phyloP scores from a whole-genome alignment of 371 early-diverging fungal species.

The Rhizomucor miehei region DNA sequence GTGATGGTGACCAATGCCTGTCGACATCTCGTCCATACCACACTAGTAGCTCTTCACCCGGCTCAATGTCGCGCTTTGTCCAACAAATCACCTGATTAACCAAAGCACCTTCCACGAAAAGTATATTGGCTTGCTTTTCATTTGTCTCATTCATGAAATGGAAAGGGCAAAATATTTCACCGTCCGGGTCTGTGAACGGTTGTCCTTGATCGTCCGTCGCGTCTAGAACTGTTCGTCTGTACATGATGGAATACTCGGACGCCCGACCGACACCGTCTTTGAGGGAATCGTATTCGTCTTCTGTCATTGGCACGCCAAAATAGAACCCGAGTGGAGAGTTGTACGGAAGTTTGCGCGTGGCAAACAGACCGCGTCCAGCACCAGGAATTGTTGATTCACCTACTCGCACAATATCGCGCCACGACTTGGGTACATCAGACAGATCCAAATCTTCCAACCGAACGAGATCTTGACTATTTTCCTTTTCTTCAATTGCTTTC shows the following conservation, averaged over 20 bases:
- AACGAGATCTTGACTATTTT: slow-evolving; percentile 8
- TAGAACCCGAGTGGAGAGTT: slow-evolving; percentile 77
- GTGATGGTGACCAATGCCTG: slow-evolving; percentile 26
- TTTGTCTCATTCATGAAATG: slow-evolving; percentile 88
- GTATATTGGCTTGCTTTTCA: slow-evolving; percentile 57
- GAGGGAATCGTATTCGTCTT: slow-evolving; percentile 78
- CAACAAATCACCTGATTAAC: slow-evolving; percentile 84
- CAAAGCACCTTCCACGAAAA: slow-evolving; percentile 71
- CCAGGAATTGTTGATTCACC: slow-evolving; percentile 19
- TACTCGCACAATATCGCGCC: slow-evolving; percentile 52
- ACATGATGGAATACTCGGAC: slow-evolving; percentile 73
- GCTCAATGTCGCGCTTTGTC: slow-evolving; percentile 62
- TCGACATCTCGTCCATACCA: slow-evolving; percentile 69
- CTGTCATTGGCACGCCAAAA: slow-evolving; percentile 87
- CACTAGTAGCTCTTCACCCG: slow-evolving; percentile 81
- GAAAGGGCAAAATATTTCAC: slow-evolving; percentile 76
- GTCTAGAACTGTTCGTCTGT: slow-evolving; percentile 79
- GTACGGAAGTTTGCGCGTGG: slow-evolving; percentile 63
- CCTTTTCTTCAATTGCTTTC: slow-evolving; percentile 2
- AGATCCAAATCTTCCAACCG: slow-evolving; percentile 23
- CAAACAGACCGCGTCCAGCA: slow-evolving; percentile 73
- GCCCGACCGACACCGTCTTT: slow-evolving; percentile 81
- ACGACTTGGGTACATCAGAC: slow-evolving; percentile 27
- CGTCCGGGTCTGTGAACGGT: slow-evolving; percentile 64
- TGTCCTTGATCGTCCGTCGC: slow-evolving; percentile 78